Evolutionary conservation across 495 filamentous ascomycete genomes (phyloP), one percentile per base, ranked within the genome.

Genomic region (Jackrogersella minutella): DNA sequence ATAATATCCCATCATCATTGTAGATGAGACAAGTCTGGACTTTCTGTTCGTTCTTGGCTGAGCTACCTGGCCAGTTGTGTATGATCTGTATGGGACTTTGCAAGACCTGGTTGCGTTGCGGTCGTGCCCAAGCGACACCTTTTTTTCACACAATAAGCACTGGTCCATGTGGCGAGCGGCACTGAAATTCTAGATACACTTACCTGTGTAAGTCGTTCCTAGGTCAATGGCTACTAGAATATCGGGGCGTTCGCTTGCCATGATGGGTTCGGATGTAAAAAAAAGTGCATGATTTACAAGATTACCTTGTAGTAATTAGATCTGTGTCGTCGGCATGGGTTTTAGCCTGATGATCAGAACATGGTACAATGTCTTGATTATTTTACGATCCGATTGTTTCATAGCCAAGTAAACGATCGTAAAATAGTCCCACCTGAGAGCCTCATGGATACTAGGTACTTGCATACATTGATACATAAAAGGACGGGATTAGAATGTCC

Each of bases 131-230:
- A 8, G 58, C 64, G 17, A 61, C 61, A 31, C 39, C 73, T 68
- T 60, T 40, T 60, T 40, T 49, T 5, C 21, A 16, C 47, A 17
- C 13, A 13, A 28, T 62, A 21, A 52, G 43, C n/a, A 54, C 16
- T n/a, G 11, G 24, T 13, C 10, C 36, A 9, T 33, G 16, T 24
- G 17, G 41, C 21, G 49, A 52, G 21, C 17, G 11, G 51, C 22
- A n/a, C n/a, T n/a, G 39, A 5, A 46, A 24, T 39, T 33, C 30
- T 47, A 26, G 43, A n/a, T 14, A 9, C n/a, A 55, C 75, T 56
- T 77, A 83, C 84, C 84, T 54, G 85, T 86, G 56, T 79, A 87
- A 21, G 87, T 88, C 76, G 87, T 88, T 1, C 86, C 87, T 57
- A 88, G 77, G 64, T 89, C 87, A 49, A 89, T 74, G 13, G 84